Conservation (phyloP, 306 rosid genomes). For the Sicyos baderoa region DNA sequence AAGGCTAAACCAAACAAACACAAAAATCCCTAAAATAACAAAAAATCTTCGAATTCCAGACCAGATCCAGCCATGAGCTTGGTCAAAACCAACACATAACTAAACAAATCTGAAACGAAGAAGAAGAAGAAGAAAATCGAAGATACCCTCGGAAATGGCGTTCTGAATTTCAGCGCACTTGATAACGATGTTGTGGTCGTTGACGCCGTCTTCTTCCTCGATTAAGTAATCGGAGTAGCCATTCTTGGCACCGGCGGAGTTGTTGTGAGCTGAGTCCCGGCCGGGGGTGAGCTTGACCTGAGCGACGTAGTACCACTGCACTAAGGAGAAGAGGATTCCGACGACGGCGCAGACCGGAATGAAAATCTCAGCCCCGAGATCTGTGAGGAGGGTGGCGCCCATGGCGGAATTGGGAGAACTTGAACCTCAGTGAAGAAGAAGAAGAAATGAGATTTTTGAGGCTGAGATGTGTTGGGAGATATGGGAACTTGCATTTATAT, state of each 20-base stretch:
- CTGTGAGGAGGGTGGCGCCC: constrained; percentile 66
- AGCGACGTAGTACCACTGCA: constrained; percentile 70
- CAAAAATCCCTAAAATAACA: neutral
- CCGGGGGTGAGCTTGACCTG: constrained; percentile 56
- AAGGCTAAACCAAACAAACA: neutral
- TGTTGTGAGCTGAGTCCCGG: constrained; percentile 25
- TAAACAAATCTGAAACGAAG: neutral
- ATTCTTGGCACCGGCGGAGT: constrained; percentile 35
- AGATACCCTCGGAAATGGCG: constrained; percentile 98
- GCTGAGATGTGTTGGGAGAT: neutral
- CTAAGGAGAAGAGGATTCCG: constrained; percentile 61
- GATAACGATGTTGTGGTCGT: constrained; percentile 72
- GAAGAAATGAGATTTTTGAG: constrained; percentile 4
- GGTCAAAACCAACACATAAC: neutral
- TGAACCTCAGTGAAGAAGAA: too few relatives aligned
- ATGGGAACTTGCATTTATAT: constrained; percentile 3
- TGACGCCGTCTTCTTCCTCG: constrained; percentile 87
- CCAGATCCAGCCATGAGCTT: constrained; percentile 7
- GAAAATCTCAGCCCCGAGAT: constrained; percentile 72
- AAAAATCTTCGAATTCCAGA: neutral
- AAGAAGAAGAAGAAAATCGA: too few relatives aligned
- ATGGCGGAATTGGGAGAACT: too few relatives aligned
- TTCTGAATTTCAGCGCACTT: constrained; percentile 88
- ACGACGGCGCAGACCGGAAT: constrained; percentile 70
- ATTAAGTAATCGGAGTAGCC: constrained; percentile 68